Percentiles rank a stretch among this genome's conserved stretches.
phyloP scores from a whole-genome alignment of 176 grass and related monocot genomes.

The Oryza meyeriana region DNA sequence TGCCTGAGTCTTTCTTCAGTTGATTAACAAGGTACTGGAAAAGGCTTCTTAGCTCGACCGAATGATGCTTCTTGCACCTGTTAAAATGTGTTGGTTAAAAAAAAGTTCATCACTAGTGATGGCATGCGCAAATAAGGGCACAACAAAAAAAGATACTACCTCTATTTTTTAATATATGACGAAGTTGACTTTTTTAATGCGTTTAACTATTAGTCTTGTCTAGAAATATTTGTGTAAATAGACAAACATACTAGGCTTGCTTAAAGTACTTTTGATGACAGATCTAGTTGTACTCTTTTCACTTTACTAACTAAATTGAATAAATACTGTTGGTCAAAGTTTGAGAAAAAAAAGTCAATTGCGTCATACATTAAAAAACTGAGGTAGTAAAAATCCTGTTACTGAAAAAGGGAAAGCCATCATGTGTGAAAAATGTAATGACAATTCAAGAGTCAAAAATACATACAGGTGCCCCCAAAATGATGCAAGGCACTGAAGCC shows the following conservation, averaged over 20 bases:
- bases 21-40: constrained; percentile 98
- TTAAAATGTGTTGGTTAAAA: constrained; percentile 31
- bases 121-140: background rate
- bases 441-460: constrained; percentile 14
- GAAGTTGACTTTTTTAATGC: too few species aligned
- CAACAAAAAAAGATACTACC: constrained; percentile 6
- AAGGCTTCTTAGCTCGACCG: constrained; percentile 93
- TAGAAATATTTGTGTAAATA: too few species aligned
- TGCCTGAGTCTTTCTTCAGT: constrained; percentile 83
- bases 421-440: constrained; percentile 21
- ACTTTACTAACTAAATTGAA: too few species aligned
- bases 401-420: constrained; percentile 11
- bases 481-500: constrained; percentile 99
- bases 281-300: too few species aligned
- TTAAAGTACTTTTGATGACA: too few species aligned
- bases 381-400: constrained; percentile 14
- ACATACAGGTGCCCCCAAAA: constrained; percentile 99
- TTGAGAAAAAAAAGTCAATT: too few species aligned
- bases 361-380: too few species aligned
- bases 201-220: too few species aligned
- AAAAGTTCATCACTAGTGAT: constrained; percentile 6
- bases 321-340: too few species aligned
- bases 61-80: constrained; percentile 97
- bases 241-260: too few species aligned
- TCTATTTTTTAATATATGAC: too few species aligned